Base-by-base conservation (phyloP, 2,329 filamentous ascomycete species). In the Botryotinia globosa region DNA sequence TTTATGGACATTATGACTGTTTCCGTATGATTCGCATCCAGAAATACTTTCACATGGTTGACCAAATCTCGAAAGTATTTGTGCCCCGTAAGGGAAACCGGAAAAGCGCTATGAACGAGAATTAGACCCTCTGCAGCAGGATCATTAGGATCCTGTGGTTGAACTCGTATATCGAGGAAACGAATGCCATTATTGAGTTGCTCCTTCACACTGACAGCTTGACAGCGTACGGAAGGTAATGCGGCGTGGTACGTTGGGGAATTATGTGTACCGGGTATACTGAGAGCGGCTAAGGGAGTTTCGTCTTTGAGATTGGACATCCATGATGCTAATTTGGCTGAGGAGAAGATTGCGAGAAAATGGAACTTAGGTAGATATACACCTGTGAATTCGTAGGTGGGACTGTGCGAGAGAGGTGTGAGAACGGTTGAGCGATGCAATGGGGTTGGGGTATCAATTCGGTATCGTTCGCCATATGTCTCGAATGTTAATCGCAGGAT, bases 211-310 rank as follows among this genome's bases (percentile, higher is more conserved):
- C 88, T 85, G 29, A 94, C 93, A 48, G 92, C 91, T 83, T 99
- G 96, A 82, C 96, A 98, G 56, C 96, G 92, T 54, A 98, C 96
- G 1, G 94, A 97, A 1, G 96, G 96, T 8, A 98, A 87, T 20
- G 96, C 94, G 66, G 89, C 87, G 84, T 97, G 87, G 83, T 89
- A 91, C 16, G 94, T 97, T 10, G 96, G 93, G 29, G 92, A 93
- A 83, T 99, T 98, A 85, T 99, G 96, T 0, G 96, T 98, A 75
- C 96, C 96, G 0, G 96, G 96, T 75, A 98, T 96, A 67, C 92
- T 96, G 67, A 99, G 88, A 4, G 91, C 87, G 1, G 93, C 92
- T 7, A 98, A 85, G 1, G 93, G 90, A 69, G 89, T 91, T 32
- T 89, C 86, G 78, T 94, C 88, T 74, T 87, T 85, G 59, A 98